Evolutionary conservation across 2,329 filamentous ascomycete species (phyloP).

Genomic region (Colletotrichum musae): DNA sequence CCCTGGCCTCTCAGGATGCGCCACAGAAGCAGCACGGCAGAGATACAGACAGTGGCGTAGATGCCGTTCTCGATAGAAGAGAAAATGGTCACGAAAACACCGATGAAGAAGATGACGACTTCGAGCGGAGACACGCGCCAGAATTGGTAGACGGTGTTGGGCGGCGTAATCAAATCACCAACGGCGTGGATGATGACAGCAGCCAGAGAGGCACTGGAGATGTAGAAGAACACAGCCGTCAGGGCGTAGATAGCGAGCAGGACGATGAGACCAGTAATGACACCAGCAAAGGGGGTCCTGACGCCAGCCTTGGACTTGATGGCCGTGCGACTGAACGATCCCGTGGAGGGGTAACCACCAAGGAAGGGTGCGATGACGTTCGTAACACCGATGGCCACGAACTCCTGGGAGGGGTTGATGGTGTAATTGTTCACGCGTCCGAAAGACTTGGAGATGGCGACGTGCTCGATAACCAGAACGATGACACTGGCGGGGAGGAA

Average conservation of each 20-base stretch:
- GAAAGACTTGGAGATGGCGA: slow-evolving; percentile 97
- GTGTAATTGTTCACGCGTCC: slow-evolving; percentile 96
- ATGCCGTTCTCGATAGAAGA: slow-evolving; percentile 91
- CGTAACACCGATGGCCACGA: slow-evolving; percentile 92
- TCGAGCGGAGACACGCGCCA: slow-evolving; percentile 94
- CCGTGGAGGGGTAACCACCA: slow-evolving; percentile 91
- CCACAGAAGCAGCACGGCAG: slow-evolving; percentile 84
- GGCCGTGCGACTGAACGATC: slow-evolving; percentile 95
- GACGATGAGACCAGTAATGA: slow-evolving; percentile 89
- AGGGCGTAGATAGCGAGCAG: slow-evolving; percentile 92
- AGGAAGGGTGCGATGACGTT: slow-evolving; percentile 94
- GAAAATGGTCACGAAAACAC: slow-evolving; percentile 92
- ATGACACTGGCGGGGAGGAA: slow-evolving; percentile 90
- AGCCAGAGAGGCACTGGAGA: slow-evolving; percentile 83
- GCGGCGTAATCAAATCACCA: slow-evolving; percentile 90
- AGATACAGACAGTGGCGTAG: slow-evolving; percentile 86
- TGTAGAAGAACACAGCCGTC: slow-evolving; percentile 93
- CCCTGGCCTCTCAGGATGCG: slow-evolving; percentile 87
- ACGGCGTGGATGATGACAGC: slow-evolving; percentile 98
- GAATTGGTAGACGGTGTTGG: slow-evolving; percentile 93
- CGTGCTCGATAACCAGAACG: slow-evolving; percentile 96
- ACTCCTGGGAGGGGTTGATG: slow-evolving; percentile 95
- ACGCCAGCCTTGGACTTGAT: slow-evolving; percentile 98
- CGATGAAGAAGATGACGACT: slow-evolving; percentile 92
- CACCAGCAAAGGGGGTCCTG: slow-evolving; percentile 88